A percentile compares a stretch with the other conserved stretches of the same genome.
These are phyloP conservation scores for Podaxis mareebaensis DNA, from an alignment of 768 basidiomycete species.

Conservation along the genomic window DNA sequence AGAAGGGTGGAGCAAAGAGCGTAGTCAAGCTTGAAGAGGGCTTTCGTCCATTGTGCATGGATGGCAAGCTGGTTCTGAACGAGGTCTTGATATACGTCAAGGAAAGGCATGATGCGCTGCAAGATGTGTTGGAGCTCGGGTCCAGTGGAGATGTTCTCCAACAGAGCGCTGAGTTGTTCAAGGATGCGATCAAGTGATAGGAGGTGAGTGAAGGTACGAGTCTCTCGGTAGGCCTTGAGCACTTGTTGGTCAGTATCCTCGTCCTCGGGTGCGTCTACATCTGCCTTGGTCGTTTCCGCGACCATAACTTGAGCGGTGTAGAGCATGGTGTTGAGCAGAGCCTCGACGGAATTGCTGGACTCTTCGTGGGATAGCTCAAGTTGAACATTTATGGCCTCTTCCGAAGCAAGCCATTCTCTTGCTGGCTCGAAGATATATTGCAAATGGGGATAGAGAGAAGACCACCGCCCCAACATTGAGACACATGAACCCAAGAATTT, in stretches of 20 bases:
- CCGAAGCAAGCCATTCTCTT: conserved; percentile 11
- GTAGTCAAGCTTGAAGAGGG: conserved; percentile 83
- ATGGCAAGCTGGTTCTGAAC: conserved; percentile 56
- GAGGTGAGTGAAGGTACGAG: conserved; percentile 46
- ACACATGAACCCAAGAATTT: conserved; percentile 5
- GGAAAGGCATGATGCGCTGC: conserved; percentile 70
- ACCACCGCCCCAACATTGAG: conserved; percentile 7
- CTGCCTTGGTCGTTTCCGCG: conserved; percentile 23
- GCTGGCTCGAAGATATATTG: conserved; percentile 15
- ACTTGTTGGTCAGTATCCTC: conserved; percentile 49
- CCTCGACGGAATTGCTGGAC: conserved; percentile 27
- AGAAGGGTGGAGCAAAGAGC: conserved; percentile 74
- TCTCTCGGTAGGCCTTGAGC: conserved; percentile 42
- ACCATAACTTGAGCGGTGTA: conserved; percentile 65
- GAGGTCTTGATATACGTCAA: conserved; percentile 61
- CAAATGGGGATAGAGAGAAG: conserved; percentile 8
- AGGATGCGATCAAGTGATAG: conserved; percentile 49
- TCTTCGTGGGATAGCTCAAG: background rate
- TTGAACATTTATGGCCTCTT: background rate
- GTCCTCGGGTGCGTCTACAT: conserved; percentile 19
- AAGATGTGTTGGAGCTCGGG: conserved; percentile 34
- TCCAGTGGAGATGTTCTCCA: conserved; percentile 39
- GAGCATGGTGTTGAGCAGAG: conserved; percentile 63
- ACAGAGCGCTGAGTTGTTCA: conserved; percentile 38
- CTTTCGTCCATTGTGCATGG: conserved; percentile 66